Evolutionary conservation across 805 yeast genomes (phyloP).

Genomic region (Metschnikowia baotianmanensis): DNA sequence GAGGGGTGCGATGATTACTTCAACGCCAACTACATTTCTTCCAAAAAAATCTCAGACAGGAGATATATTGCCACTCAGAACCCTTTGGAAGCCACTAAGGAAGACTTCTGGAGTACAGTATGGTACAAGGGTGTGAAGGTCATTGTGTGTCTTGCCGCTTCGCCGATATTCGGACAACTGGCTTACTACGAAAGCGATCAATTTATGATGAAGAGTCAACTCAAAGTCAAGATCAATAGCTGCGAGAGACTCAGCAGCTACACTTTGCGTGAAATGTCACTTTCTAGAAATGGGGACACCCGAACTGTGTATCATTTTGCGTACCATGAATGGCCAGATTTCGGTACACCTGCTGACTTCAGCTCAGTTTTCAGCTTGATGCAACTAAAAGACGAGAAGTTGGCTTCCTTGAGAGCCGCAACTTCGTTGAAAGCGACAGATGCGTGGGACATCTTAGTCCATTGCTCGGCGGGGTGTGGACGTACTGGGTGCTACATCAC

Average conservation of each 20-base stretch:
- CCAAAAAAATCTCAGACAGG: constrained; percentile 23
- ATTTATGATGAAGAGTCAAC: constrained; percentile 15
- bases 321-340: constrained; percentile 47
- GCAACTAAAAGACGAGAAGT: constrained; percentile 29
- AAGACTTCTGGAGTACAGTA: constrained; percentile 44
- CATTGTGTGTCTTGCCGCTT: constrained; percentile 37
- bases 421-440: constrained; percentile 4
- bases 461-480: constrained; percentile 63
- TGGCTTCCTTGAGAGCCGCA: constrained; percentile 11
- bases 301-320: constrained; percentile 37
- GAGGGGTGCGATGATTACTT: constrained; percentile 38
- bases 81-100: constrained; percentile 40
- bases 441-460: constrained; percentile 36
- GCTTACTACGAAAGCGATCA: constrained; percentile 22
- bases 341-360: constrained; percentile 39
- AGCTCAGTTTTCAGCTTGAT: constrained; percentile 33
- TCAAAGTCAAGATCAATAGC: constrained; percentile 14
- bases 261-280: constrained; percentile 14
- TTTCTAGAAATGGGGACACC: constrained; percentile 13
- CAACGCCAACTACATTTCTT: constrained; percentile 44
- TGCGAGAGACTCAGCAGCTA: constrained; percentile 16
- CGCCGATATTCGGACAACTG: constrained; percentile 17
- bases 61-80: constrained; percentile 47
- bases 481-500: constrained; percentile 54
- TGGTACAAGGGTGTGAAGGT: constrained; percentile 34